Conservation (phyloP, 2,329 filamentous ascomycete species). For the Fusarium siculi region DNA sequence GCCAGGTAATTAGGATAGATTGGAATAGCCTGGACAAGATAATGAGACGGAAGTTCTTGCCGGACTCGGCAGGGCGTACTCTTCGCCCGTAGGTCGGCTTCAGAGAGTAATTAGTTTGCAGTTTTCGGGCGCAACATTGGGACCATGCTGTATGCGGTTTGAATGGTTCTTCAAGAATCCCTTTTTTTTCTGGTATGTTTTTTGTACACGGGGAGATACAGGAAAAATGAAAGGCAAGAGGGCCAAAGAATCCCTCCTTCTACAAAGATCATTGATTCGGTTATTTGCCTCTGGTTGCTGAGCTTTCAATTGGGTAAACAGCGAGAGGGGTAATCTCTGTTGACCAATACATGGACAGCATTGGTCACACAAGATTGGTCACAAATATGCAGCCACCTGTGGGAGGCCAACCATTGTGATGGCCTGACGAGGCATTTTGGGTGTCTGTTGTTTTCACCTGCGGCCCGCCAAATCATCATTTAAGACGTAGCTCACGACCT, state of each 20-base stretch:
- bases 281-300: not conserved
- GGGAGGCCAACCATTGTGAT: not conserved
- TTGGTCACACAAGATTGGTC: not conserved
- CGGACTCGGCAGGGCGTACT: no score
- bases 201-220: no score
- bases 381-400: not conserved
- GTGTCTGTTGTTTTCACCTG: not conserved
- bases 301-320: not conserved
- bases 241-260: not conserved
- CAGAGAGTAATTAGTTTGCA: no score
- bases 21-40: no score
- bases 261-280: not conserved
- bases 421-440: not conserved
- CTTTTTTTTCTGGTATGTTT: no score
- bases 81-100: no score
- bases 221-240: no score
- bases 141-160: no score
- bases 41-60: no score
- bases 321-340: not conserved
- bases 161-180: no score
- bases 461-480: not conserved
- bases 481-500: not conserved
- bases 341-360: not conserved
- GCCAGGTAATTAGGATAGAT: no score
- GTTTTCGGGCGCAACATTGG: no score